These are phyloP conservation scores for Alloteropsis semialata DNA, from an alignment of 176 grass and related monocot genomes.

Conservation along the genomic window DNA sequence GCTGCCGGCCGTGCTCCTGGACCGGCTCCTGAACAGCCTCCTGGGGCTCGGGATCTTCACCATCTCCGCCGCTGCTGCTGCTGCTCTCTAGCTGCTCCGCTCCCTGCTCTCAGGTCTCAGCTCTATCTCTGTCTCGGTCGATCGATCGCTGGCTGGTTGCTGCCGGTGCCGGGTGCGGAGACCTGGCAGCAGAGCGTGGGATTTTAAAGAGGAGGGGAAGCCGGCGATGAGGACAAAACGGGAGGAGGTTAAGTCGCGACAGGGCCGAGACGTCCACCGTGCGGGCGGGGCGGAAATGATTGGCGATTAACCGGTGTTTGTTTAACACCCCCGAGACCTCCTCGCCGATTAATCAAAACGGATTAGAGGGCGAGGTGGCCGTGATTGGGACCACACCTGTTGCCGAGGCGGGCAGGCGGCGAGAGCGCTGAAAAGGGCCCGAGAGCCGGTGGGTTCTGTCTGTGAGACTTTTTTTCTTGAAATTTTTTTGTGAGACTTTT, in stretches of 20 bases:
- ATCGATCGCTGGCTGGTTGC: not conserved
- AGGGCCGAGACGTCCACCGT: slow-evolving; percentile 34
- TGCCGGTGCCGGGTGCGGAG: not conserved
- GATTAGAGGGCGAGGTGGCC: not conserved
- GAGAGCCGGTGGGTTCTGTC: not conserved
- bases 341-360: not conserved
- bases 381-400: slow-evolving; percentile 24
- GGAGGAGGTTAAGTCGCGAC: slow-evolving; percentile 32
- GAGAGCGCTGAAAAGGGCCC: not conserved
- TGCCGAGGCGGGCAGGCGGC: not conserved
- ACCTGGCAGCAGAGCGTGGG: not conserved
- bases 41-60: slow-evolving; percentile 73
- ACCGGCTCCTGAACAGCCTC: slow-evolving; percentile 70
- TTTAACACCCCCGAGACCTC: slow-evolving; percentile 14
- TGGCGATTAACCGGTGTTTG: slow-evolving; percentile 16
- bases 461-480: too few relatives aligned
- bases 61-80: slow-evolving; percentile 12
- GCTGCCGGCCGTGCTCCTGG: slow-evolving; percentile 22
- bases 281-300: slow-evolving; percentile 30
- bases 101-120: not conserved
- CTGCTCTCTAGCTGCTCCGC: slow-evolving; percentile 8
- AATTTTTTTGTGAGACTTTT: slow-evolving; percentile 2
- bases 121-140: not conserved
- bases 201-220: slow-evolving; percentile 34
- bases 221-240: slow-evolving; percentile 33